Conservation (phyloP, 2,329 filamentous ascomycete genomes). For the Fusarium sp. region DNA sequence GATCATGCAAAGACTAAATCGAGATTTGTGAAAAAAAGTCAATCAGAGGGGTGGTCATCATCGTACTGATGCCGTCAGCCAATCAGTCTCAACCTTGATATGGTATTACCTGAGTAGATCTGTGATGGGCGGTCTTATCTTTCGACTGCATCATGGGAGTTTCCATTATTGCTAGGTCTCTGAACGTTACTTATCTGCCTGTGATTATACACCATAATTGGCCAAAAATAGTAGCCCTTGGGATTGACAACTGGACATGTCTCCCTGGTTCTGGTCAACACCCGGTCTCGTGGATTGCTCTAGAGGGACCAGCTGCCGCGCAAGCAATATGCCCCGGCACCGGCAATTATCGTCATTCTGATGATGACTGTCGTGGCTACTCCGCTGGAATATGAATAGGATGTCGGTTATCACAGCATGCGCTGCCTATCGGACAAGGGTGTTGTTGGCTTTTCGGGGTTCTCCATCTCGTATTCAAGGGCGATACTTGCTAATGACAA, state of each 20-base stretch:
- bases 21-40: not conserved
- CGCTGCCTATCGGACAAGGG: not conserved
- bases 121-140: not conserved
- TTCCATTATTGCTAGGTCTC: not conserved
- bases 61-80: not conserved
- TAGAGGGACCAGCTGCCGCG: not conserved
- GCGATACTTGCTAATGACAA: not conserved
- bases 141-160: not conserved
- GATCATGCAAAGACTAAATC: not conserved
- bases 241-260: not conserved
- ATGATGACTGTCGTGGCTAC: not conserved
- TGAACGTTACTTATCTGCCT: not conserved
- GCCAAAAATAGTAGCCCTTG: not conserved
- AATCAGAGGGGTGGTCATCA: not conserved
- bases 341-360: not conserved
- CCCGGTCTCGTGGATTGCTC: not conserved
- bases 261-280: not conserved
- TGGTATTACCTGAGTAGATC: not conserved
- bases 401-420: not conserved
- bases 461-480: not conserved
- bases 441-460: not conserved
- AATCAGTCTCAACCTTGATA: not conserved
- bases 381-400: not conserved
- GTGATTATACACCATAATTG: not conserved
- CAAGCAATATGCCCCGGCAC: not conserved